Evolutionary conservation across 176 grass and related monocot genomes (phyloP).

Genomic region (Ensete ventricosum): DNA sequence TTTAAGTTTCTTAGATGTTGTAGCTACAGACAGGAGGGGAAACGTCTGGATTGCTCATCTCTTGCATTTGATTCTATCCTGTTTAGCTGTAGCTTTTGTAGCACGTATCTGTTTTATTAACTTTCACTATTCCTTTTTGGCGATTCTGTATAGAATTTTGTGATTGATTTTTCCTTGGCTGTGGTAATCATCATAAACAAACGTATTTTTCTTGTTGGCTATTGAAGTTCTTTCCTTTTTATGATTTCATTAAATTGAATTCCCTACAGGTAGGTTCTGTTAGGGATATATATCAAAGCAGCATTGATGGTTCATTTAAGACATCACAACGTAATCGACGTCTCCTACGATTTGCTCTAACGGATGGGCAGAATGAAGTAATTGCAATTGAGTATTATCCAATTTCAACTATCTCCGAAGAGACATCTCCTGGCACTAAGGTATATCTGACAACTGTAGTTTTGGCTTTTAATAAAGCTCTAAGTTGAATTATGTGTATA

Average conservation of each 20-base stretch:
- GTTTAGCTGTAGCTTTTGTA: no score
- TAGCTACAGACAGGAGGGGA: no score
- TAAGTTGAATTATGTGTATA: no score
- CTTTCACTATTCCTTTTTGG: no score
- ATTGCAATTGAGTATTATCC: conserved; percentile 64
- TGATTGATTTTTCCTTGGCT: no score
- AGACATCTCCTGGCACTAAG: conserved; percentile 76
- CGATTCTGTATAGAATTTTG: no score
- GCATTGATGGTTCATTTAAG: conserved; percentile 58
- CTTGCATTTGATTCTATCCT: no score
- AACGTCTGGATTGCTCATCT: no score
- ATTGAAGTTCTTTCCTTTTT: neutral
- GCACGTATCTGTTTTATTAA: no score
- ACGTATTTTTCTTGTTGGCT: neutral
- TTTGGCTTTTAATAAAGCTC: neutral
- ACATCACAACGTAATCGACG: conserved; percentile 30
- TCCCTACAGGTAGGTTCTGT: conserved; percentile 51
- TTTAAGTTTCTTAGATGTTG: no score
- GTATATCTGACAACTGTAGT: conserved; percentile 25
- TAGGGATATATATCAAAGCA: conserved; percentile 72
- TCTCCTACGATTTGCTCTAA: conserved; percentile 56
- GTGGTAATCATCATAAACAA: no score
- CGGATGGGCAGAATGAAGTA: conserved; percentile 59
- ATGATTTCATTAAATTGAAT: neutral
- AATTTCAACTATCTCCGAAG: conserved; percentile 55